These are phyloP conservation scores for Berkeleyomyces basicola DNA, from an alignment of 2,329 filamentous ascomycete genomes.

Conservation along the genomic window DNA sequence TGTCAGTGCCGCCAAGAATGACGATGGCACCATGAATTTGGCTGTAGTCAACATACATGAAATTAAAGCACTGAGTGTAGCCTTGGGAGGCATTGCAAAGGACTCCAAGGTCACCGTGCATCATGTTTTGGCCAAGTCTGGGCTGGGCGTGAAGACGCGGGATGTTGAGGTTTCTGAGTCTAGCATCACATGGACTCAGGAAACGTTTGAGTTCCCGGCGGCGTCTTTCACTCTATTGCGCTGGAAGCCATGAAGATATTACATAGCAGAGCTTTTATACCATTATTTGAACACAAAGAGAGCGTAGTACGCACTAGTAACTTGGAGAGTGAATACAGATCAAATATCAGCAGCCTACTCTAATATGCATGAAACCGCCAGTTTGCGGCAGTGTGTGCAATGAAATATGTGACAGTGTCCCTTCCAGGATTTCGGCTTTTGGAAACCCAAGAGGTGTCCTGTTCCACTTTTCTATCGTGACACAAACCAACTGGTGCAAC, in stretches of 20 bases:
- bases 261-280: too few species aligned
- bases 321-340: too few species aligned
- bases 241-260: constrained; percentile 26
- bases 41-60: constrained; percentile 60
- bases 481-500: too few species aligned
- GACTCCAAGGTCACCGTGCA: constrained; percentile 40
- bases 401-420: too few species aligned
- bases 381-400: too few species aligned
- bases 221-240: constrained; percentile 50
- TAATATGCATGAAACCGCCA: too few species aligned
- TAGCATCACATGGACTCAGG: constrained; percentile 40
- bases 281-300: too few species aligned
- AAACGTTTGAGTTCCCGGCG: constrained; percentile 44
- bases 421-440: too few species aligned
- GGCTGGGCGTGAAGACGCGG: constrained; percentile 38
- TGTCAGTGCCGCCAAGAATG: constrained; percentile 42
- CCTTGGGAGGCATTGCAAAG: constrained; percentile 36
- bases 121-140: constrained; percentile 40
- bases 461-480: too few species aligned
- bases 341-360: too few species aligned
- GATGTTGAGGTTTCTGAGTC: constrained; percentile 29
- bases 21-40: constrained; percentile 43
- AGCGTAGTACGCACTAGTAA: too few species aligned
- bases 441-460: too few species aligned
- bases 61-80: constrained; percentile 39